A percentile compares a stretch with the other conserved stretches of the same genome.
Evolutionary conservation across 1,139 yeast genomes (phyloP).

Genomic region (Diutina neorugosa): DNA sequence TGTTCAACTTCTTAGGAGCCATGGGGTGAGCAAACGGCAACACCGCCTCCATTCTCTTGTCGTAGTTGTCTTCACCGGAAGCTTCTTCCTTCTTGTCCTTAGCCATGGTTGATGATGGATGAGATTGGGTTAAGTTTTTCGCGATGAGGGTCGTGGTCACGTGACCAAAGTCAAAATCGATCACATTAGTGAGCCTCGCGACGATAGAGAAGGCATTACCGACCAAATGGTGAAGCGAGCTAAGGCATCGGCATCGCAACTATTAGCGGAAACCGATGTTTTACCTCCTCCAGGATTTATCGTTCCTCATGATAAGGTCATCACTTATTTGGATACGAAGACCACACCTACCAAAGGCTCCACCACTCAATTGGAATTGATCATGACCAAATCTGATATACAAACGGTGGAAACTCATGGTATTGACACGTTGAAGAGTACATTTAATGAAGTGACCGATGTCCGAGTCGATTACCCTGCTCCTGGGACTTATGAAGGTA

Average conservation of each 20-base stretch:
- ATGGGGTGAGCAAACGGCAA: constrained; percentile 90
- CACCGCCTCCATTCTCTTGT: constrained; percentile 77
- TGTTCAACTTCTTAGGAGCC: constrained; percentile 92
- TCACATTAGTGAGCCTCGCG: too few species aligned
- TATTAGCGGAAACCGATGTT: background rate
- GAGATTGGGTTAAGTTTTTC: background rate
- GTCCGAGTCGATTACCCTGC: background rate
- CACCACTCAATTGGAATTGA: background rate
- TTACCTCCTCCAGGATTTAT: background rate
- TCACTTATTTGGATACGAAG: background rate
- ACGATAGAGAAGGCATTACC: too few species aligned
- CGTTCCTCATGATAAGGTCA: background rate
- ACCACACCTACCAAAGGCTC: background rate
- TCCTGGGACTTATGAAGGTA: background rate
- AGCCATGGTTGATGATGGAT: constrained; percentile 27
- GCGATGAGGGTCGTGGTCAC: background rate
- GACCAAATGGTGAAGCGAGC: background rate
- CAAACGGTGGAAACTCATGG: background rate
- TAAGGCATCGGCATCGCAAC: background rate
- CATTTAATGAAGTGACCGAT: background rate
- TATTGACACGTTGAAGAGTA: background rate
- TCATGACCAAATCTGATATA: background rate
- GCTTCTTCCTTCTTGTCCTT: constrained; percentile 34
- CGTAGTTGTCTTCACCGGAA: constrained; percentile 71
- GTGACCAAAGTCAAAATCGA: too few species aligned